Evolutionary conservation across 78 protist genomes (phyloP).

Genomic region (Dictyostelium purpureum): DNA sequence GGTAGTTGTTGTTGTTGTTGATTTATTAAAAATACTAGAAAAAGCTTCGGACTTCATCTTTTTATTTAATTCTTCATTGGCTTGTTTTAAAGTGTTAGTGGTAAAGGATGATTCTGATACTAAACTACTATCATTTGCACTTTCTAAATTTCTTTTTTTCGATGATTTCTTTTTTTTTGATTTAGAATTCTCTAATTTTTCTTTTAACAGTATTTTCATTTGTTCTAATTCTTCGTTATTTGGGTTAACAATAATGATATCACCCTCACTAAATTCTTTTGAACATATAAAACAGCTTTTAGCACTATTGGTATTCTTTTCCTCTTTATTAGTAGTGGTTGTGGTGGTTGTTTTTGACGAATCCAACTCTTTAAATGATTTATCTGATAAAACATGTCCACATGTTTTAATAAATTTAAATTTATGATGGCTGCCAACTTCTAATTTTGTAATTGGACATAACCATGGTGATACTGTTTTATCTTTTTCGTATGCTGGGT

Average conservation of each 20-base stretch:
- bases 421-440: slow-evolving; percentile 39
- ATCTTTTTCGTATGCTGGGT: background rate
- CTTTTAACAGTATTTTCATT: slow-evolving; percentile 6
- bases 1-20: background rate
- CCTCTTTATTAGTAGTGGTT: background rate
- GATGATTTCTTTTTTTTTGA: background rate
- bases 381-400: slow-evolving; percentile 65
- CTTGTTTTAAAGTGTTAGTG: background rate
- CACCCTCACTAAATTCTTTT: background rate
- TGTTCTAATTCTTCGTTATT: slow-evolving; percentile 2
- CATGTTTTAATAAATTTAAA: slow-evolving; percentile 23
- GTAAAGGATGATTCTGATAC: slow-evolving; percentile 25
- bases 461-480: slow-evolving; percentile 34
- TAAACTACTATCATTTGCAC: no score
- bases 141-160: slow-evolving; percentile 24
- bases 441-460: slow-evolving; percentile 58
- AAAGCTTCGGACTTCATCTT: slow-evolving; percentile 59
- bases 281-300: slow-evolving; percentile 11
- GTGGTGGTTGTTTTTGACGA: background rate
- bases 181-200: background rate
- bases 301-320: background rate
- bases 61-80: slow-evolving; percentile 6
- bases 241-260: slow-evolving; percentile 23
- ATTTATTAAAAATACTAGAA: slow-evolving; percentile 31
- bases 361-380: slow-evolving; percentile 2